Evolutionary conservation across 768 basidiomycete genomes (phyloP).

Genomic region (Kwoniella pini): DNA sequence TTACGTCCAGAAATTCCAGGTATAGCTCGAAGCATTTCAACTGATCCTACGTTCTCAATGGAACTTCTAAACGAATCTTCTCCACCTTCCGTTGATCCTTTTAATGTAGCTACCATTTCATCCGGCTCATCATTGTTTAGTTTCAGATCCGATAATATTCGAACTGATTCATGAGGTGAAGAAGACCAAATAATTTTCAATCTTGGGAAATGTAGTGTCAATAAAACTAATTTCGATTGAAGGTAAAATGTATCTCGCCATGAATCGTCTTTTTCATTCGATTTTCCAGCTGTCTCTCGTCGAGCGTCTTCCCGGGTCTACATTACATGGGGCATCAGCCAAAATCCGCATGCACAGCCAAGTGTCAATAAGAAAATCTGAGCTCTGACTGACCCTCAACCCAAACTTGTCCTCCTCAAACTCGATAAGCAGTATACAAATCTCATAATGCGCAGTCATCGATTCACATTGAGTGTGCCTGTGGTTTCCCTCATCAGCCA

Average conservation of each 20-base stretch:
- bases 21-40: slow-evolving; percentile 73
- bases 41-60: slow-evolving; percentile 63
- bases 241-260: slow-evolving; percentile 61
- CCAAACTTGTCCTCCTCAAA: slow-evolving; percentile 97
- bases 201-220: slow-evolving; percentile 85
- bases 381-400: slow-evolving; percentile 65
- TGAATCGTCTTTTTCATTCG: slow-evolving; percentile 56
- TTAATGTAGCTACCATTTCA: slow-evolving; percentile 67
- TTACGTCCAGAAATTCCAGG: slow-evolving; percentile 86
- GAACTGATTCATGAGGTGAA: slow-evolving; percentile 85
- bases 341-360: too few species aligned
- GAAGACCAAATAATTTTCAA: slow-evolving; percentile 96
- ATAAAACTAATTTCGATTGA: slow-evolving; percentile 88
- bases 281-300: slow-evolving; percentile 37
- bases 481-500: not conserved
- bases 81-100: slow-evolving; percentile 70
- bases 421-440: slow-evolving; percentile 88
- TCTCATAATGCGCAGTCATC: slow-evolving; percentile 95
- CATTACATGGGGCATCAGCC: too few species aligned
- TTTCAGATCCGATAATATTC: slow-evolving; percentile 93
- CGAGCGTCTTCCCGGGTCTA: slow-evolving; percentile 54
- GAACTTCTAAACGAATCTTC: slow-evolving; percentile 17
- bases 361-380: not conserved
- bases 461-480: slow-evolving; percentile 97
- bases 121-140: slow-evolving; percentile 76